These are phyloP conservation scores for Linaria vulgaris DNA, from an alignment of 257 asterid genomes.

Conservation along the genomic window DNA sequence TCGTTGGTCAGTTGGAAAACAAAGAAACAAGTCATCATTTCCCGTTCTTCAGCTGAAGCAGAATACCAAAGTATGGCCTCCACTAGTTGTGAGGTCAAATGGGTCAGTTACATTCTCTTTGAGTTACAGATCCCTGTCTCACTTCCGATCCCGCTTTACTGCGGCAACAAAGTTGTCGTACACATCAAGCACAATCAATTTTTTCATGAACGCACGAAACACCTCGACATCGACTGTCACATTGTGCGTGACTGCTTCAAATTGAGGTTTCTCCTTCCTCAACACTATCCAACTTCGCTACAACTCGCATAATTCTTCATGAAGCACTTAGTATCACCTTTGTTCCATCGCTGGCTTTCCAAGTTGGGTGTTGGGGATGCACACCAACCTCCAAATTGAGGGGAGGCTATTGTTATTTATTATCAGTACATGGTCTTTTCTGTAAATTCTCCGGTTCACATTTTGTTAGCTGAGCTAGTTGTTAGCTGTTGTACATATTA, in stretches of 20 bases:
- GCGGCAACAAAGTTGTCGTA: not conserved
- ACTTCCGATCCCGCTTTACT: not conserved
- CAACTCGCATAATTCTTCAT: not conserved
- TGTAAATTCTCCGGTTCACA: no score
- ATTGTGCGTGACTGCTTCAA: not conserved
- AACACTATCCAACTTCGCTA: not conserved
- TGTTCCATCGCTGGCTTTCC: not conserved
- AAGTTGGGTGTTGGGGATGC: not conserved
- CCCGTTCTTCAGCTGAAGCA: not conserved
- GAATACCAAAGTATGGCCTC: no score
- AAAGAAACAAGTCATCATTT: not conserved
- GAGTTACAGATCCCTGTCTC: no score
- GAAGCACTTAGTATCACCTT: no score
- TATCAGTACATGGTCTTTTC: no score
- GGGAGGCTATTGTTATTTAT: not conserved
- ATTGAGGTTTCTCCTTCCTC: not conserved
- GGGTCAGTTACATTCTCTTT: no score
- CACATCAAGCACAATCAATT: not conserved
- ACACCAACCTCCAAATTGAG: not conserved
- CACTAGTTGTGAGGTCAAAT: no score
- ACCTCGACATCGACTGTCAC: not conserved
- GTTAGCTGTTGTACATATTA: no score
- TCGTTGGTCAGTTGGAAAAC: not conserved
- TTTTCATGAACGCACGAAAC: not conserved
- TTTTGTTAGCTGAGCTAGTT: no score